Percentiles rank a stretch among this genome's conserved stretches.
These are phyloP conservation scores for Macrophomina tecta DNA, from an alignment of 2,329 filamentous ascomycete genomes.

Conservation along the genomic window DNA sequence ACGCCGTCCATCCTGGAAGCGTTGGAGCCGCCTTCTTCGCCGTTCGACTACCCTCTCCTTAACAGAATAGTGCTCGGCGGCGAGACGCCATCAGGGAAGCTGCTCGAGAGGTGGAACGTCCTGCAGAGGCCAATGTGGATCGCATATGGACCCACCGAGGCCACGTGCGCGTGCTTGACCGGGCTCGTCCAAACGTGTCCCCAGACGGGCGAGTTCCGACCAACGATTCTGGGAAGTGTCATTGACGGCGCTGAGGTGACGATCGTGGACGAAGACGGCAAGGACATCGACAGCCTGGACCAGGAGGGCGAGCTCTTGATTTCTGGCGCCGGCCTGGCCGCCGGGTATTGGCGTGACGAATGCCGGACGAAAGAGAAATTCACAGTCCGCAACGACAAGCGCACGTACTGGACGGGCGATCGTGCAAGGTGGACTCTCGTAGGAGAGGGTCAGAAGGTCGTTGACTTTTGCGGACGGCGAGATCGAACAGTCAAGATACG, in stretches of 20 bases:
- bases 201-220: slow-evolving; percentile 17
- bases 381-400: slow-evolving; percentile 36
- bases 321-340: slow-evolving; percentile 60
- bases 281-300: no score
- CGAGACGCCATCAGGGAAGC: not conserved
- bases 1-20: slow-evolving; percentile 16
- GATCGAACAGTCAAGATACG: slow-evolving; percentile 35
- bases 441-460: no score
- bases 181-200: no score
- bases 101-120: slow-evolving; percentile 1
- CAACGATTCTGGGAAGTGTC: slow-evolving; percentile 15
- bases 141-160: slow-evolving; percentile 28
- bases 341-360: slow-evolving; percentile 39
- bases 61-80: slow-evolving; percentile 2
- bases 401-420: slow-evolving; percentile 22
- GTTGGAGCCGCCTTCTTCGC: slow-evolving; percentile 22
- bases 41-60: not conserved
- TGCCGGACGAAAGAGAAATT: slow-evolving; percentile 36
- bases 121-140: slow-evolving; percentile 8
- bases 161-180: slow-evolving; percentile 20
- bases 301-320: slow-evolving; percentile 63
- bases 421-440: slow-evolving; percentile 34
- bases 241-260: slow-evolving; percentile 34
- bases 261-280: slow-evolving; percentile 49
- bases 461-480: slow-evolving; percentile 27